These are phyloP conservation scores for Steccherinum ochraceum DNA, from an alignment of 768 basidiomycete genomes.

Conservation along the genomic window DNA sequence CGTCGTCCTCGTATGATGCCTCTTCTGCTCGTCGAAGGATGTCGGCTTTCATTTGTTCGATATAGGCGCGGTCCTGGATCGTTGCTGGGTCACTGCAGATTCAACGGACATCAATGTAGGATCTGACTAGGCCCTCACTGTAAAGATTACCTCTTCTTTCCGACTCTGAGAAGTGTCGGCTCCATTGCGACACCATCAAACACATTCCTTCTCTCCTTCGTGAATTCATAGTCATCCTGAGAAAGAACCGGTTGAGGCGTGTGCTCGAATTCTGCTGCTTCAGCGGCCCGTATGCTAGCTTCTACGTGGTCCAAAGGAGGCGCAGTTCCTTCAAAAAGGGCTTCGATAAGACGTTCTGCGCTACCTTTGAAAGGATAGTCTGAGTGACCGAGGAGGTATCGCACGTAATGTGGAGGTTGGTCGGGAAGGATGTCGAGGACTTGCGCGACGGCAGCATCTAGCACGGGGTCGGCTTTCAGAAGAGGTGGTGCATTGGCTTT, in stretches of 20 bases:
- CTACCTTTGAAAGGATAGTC: slow-evolving; percentile 43
- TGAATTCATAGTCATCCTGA: slow-evolving; percentile 20
- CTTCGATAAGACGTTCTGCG: slow-evolving; percentile 59
- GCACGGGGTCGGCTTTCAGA: slow-evolving; percentile 29
- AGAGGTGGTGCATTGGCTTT: slow-evolving; percentile 22
- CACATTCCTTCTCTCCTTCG: slow-evolving; percentile 56
- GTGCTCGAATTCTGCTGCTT: background rate
- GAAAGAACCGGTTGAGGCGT: background rate
- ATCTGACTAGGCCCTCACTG: too few species aligned
- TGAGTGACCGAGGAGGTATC: slow-evolving; percentile 44
- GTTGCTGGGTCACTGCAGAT: slow-evolving; percentile 23
- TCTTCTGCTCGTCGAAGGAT: slow-evolving; percentile 74
- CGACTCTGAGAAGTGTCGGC: slow-evolving; percentile 46
- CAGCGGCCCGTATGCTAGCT: slow-evolving; percentile 16
- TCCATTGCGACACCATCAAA: slow-evolving; percentile 76
- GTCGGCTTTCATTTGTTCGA: slow-evolving; percentile 76
- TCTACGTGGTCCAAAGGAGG: slow-evolving; percentile 30
- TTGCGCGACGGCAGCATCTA: slow-evolving; percentile 57
- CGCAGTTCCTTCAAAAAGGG: slow-evolving; percentile 71
- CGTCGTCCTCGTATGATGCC: slow-evolving; percentile 58
- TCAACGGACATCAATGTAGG: background rate
- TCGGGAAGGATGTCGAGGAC: slow-evolving; percentile 76
- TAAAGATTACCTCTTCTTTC: slow-evolving; percentile 53
- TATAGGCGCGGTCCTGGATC: slow-evolving; percentile 49
- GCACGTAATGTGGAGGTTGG: slow-evolving; percentile 48